A percentile compares a stretch with the other conserved stretches of the same genome.
Conservation (phyloP, 108 stramenopile species). For the Skeletonema menzelii region DNA sequence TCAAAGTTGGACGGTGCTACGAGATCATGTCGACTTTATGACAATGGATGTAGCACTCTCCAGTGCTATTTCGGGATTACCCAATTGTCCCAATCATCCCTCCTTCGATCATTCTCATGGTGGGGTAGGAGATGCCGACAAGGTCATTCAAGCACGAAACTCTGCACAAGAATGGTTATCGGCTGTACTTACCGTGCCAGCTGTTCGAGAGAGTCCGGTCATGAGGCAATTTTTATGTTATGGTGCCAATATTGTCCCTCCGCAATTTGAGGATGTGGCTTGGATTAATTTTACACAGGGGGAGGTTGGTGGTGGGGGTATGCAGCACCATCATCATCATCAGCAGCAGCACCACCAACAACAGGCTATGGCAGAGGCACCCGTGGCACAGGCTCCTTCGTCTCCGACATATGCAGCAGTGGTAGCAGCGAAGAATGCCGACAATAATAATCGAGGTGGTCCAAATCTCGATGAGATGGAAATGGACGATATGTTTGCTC, state of each 20-base stretch:
- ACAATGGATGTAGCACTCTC: conserved; percentile 55
- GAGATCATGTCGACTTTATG: conserved; percentile 78
- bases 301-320: conserved; percentile 4
- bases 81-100: conserved; percentile 47
- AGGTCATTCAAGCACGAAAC: conserved; percentile 55
- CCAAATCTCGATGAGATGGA: conserved; percentile 79
- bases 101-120: not conserved
- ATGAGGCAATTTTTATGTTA: conserved; percentile 77
- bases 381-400: not conserved
- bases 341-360: conserved; percentile 8
- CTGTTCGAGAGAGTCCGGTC: conserved; percentile 59
- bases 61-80: conserved; percentile 32
- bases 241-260: conserved; percentile 80
- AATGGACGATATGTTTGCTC: conserved; percentile 77
- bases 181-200: conserved; percentile 58
- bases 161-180: conserved; percentile 72
- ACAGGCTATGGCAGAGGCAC: not conserved
- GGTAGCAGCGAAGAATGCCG: not conserved
- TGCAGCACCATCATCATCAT: conserved; percentile 13
- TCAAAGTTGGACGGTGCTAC: conserved; percentile 85
- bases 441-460: not conserved
- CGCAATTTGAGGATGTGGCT: conserved; percentile 75
- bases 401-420: conserved; percentile 5
- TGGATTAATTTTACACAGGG: conserved; percentile 65
- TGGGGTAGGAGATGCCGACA: conserved; percentile 26